Evolutionary conservation across 1,284 basidiomycete species (phyloP), one percentile per base, ranked within the genome.

Genomic region (Trametes hirsuta): DNA sequence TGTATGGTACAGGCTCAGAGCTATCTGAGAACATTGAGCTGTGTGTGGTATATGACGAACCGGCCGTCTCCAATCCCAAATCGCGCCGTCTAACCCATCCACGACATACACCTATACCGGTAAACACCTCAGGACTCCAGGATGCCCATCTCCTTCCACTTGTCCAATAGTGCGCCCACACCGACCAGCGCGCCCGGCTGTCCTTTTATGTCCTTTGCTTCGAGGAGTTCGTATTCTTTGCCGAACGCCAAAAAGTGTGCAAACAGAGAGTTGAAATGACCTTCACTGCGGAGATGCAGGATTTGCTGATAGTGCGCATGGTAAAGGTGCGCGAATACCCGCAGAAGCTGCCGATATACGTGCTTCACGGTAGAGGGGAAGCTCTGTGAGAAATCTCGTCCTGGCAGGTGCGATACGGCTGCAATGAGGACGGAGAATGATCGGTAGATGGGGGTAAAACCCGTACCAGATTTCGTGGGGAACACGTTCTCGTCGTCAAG

Each of bases 251-350:
- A 81, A 78, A 97, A 98, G 76, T 98, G 96, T 0, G 96, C 96
- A 71, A 98, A 98, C 37, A 98, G 85, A n/a, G 92, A 94, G 77
- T 98, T 98, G 79, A 98, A 95, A 76, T 98, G 96, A 0, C 95
- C 95, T 72, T 98, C 97, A 47, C 93, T 90, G 58, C 93, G 94
- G 22, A 99, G 85, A 74, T 99, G 96, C 21, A 99, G 84, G 68
- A 98, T 91, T 69, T 94, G 89, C 21, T 84, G 81, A 74, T 96
- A 99, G 74, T 99, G 97, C 4, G 94, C 91, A 74, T 98, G 92
- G 77, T 98, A 99, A 71, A 99, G 89, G 77, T 99, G 97, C 1
- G 97, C 96, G 76, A 98, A 98, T 49, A 99, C 94, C 48, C 97
- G 90, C 58, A 99, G 87, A 35, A 99, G 90, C 72, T 98, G 97